Conservation (phyloP, 1,284 basidiomycete genomes). For the Tylopilus sp. region DNA sequence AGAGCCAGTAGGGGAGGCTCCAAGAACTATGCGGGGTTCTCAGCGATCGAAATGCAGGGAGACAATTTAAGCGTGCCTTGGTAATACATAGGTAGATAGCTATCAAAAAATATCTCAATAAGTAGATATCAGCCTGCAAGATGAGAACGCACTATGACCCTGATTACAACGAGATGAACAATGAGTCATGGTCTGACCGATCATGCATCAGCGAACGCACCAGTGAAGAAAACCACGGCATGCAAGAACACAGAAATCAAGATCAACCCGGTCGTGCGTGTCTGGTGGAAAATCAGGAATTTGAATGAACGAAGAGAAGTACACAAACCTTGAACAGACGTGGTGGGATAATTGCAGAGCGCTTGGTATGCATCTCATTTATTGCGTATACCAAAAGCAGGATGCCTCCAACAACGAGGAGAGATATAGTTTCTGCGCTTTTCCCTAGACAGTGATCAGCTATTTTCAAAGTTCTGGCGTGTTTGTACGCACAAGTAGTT, state of each 20-base stretch:
- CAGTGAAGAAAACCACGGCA: conserved; percentile 52
- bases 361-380: conserved; percentile 61
- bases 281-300: conserved; percentile 33
- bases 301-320: not conserved
- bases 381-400: conserved; percentile 52
- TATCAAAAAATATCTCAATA: conserved; percentile 23
- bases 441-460: conserved; percentile 34
- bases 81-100: conserved; percentile 44
- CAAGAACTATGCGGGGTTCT: conserved; percentile 44
- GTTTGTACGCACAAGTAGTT: conserved; percentile 32
- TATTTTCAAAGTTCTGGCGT: not conserved
- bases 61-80: conserved; percentile 31
- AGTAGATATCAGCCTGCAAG: not conserved
- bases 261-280: conserved; percentile 55
- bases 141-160: conserved; percentile 37
- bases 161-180: conserved; percentile 13
- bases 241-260: conserved; percentile 55
- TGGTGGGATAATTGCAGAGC: conserved; percentile 64
- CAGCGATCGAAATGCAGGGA: conserved; percentile 31
- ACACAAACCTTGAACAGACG: conserved; percentile 52
- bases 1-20: conserved; percentile 53
- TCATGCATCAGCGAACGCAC: conserved; percentile 17
- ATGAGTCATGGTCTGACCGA: not conserved
- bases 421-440: conserved; percentile 54
- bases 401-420: conserved; percentile 58